Percentiles rank a stretch among this genome's conserved stretches.
phyloP scores from a whole-genome alignment of 306 rosid genomes.

The Citrullus colocynthis region DNA sequence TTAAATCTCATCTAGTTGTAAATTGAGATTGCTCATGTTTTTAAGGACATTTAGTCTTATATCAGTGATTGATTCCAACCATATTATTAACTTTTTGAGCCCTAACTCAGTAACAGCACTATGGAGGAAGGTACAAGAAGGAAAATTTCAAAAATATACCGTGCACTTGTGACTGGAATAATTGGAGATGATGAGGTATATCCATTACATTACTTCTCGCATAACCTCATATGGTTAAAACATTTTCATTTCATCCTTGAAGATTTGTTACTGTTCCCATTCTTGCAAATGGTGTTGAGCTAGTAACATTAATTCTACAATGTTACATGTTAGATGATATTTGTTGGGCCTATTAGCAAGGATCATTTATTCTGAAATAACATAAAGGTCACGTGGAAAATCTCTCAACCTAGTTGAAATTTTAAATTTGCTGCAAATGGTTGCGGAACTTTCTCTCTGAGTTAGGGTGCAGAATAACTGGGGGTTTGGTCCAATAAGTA shows the following conservation, averaged over 20 bases:
- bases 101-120: conserved; percentile 26
- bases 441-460: neutral
- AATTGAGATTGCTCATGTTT: neutral
- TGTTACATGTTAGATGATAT: neutral
- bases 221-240: neutral
- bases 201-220: neutral
- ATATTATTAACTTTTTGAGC: neutral
- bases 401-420: neutral
- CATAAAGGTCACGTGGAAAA: neutral
- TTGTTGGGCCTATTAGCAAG: neutral
- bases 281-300: neutral
- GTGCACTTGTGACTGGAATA: conserved; percentile 67
- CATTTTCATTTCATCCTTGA: neutral
- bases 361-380: neutral
- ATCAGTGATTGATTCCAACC: neutral
- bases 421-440: neutral
- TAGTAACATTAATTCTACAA: neutral
- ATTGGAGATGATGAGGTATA: conserved; percentile 58
- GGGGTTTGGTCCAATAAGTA: neutral
- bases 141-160: conserved; percentile 66
- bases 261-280: neutral
- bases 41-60: neutral
- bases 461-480: neutral
- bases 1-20: neutral
- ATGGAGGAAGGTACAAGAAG: conserved; percentile 28